These are phyloP conservation scores for Amanita thiersii DNA, from an alignment of 768 basidiomycete genomes.

Conservation along the genomic window DNA sequence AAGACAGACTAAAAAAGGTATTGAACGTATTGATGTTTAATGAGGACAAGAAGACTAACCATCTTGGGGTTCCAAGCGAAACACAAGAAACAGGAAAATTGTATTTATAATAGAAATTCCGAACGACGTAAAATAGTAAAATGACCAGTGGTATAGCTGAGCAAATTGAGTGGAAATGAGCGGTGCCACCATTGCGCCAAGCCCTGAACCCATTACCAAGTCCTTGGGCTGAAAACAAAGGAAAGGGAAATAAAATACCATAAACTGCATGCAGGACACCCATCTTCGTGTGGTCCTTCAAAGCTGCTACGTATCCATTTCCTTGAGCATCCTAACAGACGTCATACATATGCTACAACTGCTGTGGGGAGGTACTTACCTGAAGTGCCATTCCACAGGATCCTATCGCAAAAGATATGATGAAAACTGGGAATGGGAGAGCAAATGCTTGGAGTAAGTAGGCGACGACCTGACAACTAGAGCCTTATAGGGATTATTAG, in stretches of 20 bases:
- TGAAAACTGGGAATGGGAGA: slow-evolving; percentile 58
- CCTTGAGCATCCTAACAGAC: slow-evolving; percentile 69
- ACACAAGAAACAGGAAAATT: slow-evolving; percentile 42
- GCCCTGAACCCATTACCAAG: slow-evolving; percentile 27
- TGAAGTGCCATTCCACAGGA: slow-evolving; percentile 31
- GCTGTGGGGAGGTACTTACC: not conserved
- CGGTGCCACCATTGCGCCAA: slow-evolving; percentile 61
- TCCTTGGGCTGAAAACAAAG: not conserved
- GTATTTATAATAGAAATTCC: slow-evolving; percentile 45
- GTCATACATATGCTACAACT: too few species aligned
- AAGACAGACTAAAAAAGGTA: slow-evolving; percentile 38
- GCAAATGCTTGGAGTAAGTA: slow-evolving; percentile 46
- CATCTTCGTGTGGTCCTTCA: too few species aligned
- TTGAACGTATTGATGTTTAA: not conserved
- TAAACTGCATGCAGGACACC: slow-evolving; percentile 62
- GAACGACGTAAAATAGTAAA: slow-evolving; percentile 67
- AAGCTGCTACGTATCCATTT: slow-evolving; percentile 60
- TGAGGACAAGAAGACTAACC: slow-evolving; percentile 27
- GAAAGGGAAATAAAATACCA: slow-evolving; percentile 33
- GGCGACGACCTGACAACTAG: slow-evolving; percentile 43
- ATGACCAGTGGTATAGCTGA: slow-evolving; percentile 56
- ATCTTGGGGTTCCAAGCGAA: slow-evolving; percentile 61
- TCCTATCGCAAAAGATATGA: slow-evolving; percentile 33
- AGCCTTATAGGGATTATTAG: too few species aligned
- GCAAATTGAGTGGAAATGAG: slow-evolving; percentile 79